These are phyloP conservation scores for Eucalyptus decipiens DNA, from an alignment of 345 rosid species.

Conservation along the genomic window DNA sequence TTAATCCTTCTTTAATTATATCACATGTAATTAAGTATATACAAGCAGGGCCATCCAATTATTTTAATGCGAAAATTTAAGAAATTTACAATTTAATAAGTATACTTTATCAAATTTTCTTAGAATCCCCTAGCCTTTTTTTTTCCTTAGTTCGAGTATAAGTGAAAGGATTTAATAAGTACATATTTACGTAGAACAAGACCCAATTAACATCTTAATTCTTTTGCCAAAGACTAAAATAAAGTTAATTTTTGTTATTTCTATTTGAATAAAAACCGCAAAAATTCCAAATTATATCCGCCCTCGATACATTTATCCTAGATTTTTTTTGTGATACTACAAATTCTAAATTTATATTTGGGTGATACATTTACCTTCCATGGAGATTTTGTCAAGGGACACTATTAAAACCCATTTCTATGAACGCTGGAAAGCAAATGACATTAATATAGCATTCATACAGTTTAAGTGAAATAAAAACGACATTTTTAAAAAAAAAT, in stretches of 20 bases:
- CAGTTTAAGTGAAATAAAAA: rapidly evolving
- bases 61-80: neutral
- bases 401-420: neutral
- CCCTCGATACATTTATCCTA: neutral
- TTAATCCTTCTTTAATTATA: neutral
- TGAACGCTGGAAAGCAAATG: too few species aligned
- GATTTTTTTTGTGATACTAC: too few species aligned
- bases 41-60: neutral
- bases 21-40: neutral
- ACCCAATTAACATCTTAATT: neutral
- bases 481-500: too few species aligned
- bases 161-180: neutral
- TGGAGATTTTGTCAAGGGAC: neutral
- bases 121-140: neutral
- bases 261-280: neutral
- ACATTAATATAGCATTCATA: too few species aligned
- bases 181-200: neutral
- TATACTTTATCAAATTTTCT: neutral
- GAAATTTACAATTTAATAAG: neutral
- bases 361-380: too few species aligned
- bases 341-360: too few species aligned
- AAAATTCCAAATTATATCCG: neutral
- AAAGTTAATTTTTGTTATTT: neutral
- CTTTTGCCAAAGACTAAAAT: neutral
- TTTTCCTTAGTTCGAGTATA: neutral